Conservation (phyloP, 192 early-diverging fungal species). For the Mortierella hygrophila region DNA sequence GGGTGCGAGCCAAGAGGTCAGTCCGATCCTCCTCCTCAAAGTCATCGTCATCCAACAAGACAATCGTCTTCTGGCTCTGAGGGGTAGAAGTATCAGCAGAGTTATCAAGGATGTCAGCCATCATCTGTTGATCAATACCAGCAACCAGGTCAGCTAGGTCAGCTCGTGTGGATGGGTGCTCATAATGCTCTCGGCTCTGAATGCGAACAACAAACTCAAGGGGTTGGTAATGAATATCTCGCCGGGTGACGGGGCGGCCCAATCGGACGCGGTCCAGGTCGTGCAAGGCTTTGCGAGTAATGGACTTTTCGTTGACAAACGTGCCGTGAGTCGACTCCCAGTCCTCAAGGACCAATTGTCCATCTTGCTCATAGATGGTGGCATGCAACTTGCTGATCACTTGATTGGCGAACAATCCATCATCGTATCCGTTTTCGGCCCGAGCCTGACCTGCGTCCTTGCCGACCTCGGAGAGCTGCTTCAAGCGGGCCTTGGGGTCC, state of each 20-base stretch:
- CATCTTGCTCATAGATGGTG: conserved; percentile 17
- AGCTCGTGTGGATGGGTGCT: not conserved
- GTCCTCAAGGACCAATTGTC: conserved; percentile 31
- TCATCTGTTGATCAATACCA: not conserved
- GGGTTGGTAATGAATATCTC: conserved; percentile 19
- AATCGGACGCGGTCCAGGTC: conserved; percentile 21
- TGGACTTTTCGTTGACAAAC: conserved; percentile 22
- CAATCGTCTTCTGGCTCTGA: not conserved
- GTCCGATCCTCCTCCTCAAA: not conserved
- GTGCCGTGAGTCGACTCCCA: conserved; percentile 37
- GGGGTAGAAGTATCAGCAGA: not conserved
- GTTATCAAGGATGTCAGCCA: not conserved
- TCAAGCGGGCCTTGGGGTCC: conserved; percentile 3
- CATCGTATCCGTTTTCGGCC: conserved; percentile 16
- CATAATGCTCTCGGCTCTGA: conserved; percentile 9
- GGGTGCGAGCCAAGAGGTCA: not conserved
- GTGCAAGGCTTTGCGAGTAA: conserved; percentile 1
- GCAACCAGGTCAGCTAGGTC: not conserved
- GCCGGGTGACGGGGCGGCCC: conserved; percentile 28
- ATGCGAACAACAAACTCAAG: conserved; percentile 26
- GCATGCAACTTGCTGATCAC: conserved; percentile 46
- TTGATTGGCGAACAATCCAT: conserved; percentile 37
- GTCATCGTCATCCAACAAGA: not conserved
- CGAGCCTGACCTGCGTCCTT: not conserved
- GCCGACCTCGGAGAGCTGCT: not conserved